Conservation (phyloP, 352 stramenopile genomes). For the Globisporangium iwayamae region DNA sequence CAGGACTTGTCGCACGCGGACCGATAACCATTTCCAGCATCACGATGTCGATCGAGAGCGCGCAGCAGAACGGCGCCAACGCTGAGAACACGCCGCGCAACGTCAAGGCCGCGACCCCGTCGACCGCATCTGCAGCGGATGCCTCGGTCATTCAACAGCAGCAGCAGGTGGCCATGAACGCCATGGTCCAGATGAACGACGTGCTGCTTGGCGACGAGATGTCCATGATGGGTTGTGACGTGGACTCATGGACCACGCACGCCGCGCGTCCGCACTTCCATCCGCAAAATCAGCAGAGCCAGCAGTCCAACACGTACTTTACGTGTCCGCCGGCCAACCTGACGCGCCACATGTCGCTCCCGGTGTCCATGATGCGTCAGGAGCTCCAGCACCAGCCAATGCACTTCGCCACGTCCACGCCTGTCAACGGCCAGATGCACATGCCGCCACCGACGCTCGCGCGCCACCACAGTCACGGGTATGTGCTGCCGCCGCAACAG, state of each 20-base stretch:
- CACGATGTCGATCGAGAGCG: slow-evolving; percentile 47
- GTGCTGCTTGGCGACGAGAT: slow-evolving; percentile 62
- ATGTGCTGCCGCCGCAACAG: slow-evolving; percentile 37
- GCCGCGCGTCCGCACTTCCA: slow-evolving; percentile 35
- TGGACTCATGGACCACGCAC: slow-evolving; percentile 43
- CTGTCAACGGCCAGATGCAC: slow-evolving; percentile 20
- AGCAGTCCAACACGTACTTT: slow-evolving; percentile 27
- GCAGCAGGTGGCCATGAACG: slow-evolving; percentile 21
- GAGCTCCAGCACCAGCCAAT: slow-evolving; percentile 19
- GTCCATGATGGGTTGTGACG: slow-evolving; percentile 63
- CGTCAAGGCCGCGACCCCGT: slow-evolving; percentile 4
- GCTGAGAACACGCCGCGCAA: slow-evolving; percentile 20
- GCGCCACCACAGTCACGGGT: slow-evolving; percentile 68
- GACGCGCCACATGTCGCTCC: slow-evolving; percentile 68
- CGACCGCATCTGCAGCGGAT: slow-evolving; percentile 10
- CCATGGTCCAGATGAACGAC: slow-evolving; percentile 31
- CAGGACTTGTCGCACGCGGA: slow-evolving; percentile 13
- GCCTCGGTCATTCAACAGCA: slow-evolving; percentile 13
- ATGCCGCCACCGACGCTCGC: slow-evolving; percentile 52
- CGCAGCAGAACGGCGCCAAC: slow-evolving; percentile 20
- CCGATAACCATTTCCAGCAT: background rate
- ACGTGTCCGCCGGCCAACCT: slow-evolving; percentile 47
- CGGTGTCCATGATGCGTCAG: slow-evolving; percentile 47
- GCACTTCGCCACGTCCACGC: slow-evolving; percentile 22
- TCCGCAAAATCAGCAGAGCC: slow-evolving; percentile 20